A percentile compares a stretch with the other conserved stretches of the same genome.
phyloP scores from a whole-genome alignment of 1,284 basidiomycete species.

The Crepidotus sp. region DNA sequence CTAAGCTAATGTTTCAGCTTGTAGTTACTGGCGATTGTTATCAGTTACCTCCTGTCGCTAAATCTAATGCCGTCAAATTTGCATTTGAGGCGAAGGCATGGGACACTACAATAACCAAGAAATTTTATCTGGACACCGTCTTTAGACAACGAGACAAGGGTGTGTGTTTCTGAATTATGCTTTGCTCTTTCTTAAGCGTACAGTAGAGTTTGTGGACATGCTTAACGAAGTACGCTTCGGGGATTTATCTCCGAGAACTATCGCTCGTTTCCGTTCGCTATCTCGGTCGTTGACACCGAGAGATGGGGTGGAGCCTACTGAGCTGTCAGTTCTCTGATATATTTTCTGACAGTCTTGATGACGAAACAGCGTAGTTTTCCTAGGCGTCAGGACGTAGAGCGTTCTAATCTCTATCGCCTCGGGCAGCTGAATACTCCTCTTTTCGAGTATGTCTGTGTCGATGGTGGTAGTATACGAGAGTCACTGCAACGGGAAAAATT shows the following conservation, averaged over 20 bases:
- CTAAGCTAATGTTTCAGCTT: slow-evolving; percentile 34
- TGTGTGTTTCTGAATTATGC: slow-evolving; percentile 21
- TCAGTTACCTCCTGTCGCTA: slow-evolving; percentile 86
- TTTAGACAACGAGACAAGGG: slow-evolving; percentile 73
- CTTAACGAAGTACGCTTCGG: slow-evolving; percentile 89
- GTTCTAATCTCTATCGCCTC: too few relatives aligned
- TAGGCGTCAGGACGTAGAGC: too few relatives aligned
- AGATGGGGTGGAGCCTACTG: slow-evolving; percentile 76
- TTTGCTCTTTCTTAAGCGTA: neutral
- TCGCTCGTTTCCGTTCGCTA: slow-evolving; percentile 49
- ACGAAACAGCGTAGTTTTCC: too few relatives aligned
- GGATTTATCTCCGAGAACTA: slow-evolving; percentile 37
- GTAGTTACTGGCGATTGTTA: slow-evolving; percentile 95
- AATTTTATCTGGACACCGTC: slow-evolving; percentile 84
- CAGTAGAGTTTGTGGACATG: slow-evolving; percentile 76
- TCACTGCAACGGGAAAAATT: too few relatives aligned
- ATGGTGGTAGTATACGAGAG: too few relatives aligned
- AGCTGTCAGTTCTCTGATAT: too few relatives aligned
- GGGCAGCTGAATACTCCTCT: too few relatives aligned
- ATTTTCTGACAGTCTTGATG: too few relatives aligned
- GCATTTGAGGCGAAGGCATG: slow-evolving; percentile 88
- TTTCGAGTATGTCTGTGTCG: too few relatives aligned
- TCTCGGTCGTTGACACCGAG: slow-evolving; percentile 53
- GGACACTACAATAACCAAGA: slow-evolving; percentile 68
- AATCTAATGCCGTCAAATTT: slow-evolving; percentile 42